These are phyloP conservation scores for Fusarium pseudocircinatum DNA, from an alignment of 2,329 filamentous ascomycete species.

Conservation along the genomic window DNA sequence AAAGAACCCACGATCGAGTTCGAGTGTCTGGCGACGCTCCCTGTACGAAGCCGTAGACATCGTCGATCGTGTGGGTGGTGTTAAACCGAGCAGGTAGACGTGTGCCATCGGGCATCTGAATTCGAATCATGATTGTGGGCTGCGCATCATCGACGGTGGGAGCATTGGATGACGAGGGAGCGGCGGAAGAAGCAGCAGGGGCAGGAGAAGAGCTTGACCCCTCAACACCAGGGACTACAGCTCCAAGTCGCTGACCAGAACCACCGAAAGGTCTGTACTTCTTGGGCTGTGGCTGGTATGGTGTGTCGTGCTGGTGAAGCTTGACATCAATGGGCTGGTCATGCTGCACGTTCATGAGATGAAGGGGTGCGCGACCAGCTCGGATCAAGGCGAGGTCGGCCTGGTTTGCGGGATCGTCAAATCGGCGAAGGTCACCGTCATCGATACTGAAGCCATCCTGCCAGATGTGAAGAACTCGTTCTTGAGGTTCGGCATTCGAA, in stretches of 20 bases:
- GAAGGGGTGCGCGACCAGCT: constrained; percentile 77
- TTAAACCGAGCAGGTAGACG: constrained; percentile 85
- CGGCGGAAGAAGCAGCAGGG: constrained; percentile 31
- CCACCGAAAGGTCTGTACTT: constrained; percentile 81
- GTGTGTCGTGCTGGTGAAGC: constrained; percentile 77
- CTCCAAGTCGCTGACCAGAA: constrained; percentile 77
- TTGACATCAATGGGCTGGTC: constrained; percentile 83
- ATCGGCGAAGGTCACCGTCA: constrained; percentile 79
- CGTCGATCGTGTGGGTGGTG: constrained; percentile 78
- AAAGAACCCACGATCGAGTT: constrained; percentile 74
- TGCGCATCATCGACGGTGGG: constrained; percentile 68
- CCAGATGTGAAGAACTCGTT: constrained; percentile 82
- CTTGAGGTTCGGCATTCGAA: constrained; percentile 60
- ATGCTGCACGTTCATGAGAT: constrained; percentile 79
- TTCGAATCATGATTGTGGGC: constrained; percentile 76
- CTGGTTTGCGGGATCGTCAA: constrained; percentile 80
- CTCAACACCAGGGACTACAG: constrained; percentile 73
- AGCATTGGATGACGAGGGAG: constrained; percentile 49
- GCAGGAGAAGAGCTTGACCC: constrained; percentile 24
- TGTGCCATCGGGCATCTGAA: constrained; percentile 81
- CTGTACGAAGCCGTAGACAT: constrained; percentile 79
- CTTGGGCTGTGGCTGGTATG: constrained; percentile 76
- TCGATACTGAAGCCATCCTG: constrained; percentile 86
- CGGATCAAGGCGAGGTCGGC: constrained; percentile 79
- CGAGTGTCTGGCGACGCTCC: constrained; percentile 68